Percentiles rank a stretch among this genome's conserved stretches.
Evolutionary conservation across 139 green algal species (phyloP).

Genomic region (Trebouxia sp.): DNA sequence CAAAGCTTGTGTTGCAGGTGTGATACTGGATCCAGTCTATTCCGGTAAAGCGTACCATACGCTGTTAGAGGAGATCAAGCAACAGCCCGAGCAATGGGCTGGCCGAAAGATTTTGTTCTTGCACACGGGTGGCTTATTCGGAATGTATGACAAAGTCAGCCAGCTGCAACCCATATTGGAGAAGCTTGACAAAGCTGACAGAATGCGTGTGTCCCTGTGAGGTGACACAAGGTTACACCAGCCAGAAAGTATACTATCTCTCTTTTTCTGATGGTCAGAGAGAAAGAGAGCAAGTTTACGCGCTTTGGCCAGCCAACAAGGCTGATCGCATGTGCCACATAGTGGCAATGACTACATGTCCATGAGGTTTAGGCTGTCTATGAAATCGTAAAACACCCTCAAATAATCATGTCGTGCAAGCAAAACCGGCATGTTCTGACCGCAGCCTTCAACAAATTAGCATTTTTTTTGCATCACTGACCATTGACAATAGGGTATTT

Average conservation of each 20-base stretch:
- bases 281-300: too few relatives aligned
- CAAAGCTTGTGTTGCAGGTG: conserved; percentile 5
- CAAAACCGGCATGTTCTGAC: too few relatives aligned
- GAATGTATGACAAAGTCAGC: conserved; percentile 88
- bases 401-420: too few relatives aligned
- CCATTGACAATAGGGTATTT: background rate
- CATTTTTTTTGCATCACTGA: background rate
- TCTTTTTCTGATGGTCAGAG: too few relatives aligned
- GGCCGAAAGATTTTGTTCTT: conserved; percentile 57
- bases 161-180: conserved; percentile 71
- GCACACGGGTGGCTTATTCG: conserved; percentile 78
- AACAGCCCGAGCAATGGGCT: conserved; percentile 69
- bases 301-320: too few relatives aligned
- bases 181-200: conserved; percentile 16
- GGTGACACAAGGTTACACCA: too few relatives aligned
- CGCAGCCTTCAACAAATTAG: too few relatives aligned
- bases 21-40: conserved; percentile 89
- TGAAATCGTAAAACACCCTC: too few relatives aligned
- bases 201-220: conserved; percentile 20
- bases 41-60: conserved; percentile 83
- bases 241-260: too few relatives aligned
- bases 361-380: too few relatives aligned
- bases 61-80: conserved; percentile 73
- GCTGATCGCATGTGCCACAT: too few relatives aligned
- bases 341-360: too few relatives aligned